A percentile compares a stretch with the other conserved stretches of the same genome.
phyloP scores from a whole-genome alignment of 2,329 filamentous ascomycete genomes.

The Didymella pinodella region DNA sequence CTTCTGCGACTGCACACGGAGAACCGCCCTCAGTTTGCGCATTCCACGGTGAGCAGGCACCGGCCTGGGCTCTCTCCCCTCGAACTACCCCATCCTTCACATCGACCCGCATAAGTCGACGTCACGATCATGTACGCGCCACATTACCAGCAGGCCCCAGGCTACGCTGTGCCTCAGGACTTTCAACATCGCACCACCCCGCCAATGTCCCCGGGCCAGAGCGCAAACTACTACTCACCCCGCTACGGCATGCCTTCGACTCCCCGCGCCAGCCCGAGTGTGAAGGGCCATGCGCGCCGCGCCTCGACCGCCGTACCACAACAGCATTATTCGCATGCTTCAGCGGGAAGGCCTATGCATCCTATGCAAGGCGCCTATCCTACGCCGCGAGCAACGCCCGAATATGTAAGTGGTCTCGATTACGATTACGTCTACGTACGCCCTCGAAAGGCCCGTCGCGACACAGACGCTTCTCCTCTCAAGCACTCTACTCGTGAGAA shows the following conservation, averaged over 20 bases:
- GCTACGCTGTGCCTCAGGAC: slow-evolving; percentile 50
- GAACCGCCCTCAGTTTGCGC: slow-evolving; percentile 41
- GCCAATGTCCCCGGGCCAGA: slow-evolving; percentile 58
- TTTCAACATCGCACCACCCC: slow-evolving; percentile 45
- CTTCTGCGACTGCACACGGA: slow-evolving; percentile 31
- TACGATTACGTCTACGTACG: slow-evolving; percentile 59
- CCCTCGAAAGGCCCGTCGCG: slow-evolving; percentile 52
- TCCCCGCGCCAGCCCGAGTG: slow-evolving; percentile 56
- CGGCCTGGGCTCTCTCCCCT: slow-evolving; percentile 36
- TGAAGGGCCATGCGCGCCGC: slow-evolving; percentile 61
- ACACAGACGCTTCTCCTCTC: slow-evolving; percentile 50
- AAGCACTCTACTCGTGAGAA: slow-evolving; percentile 54
- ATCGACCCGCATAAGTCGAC: slow-evolving; percentile 12
- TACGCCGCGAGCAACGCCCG: slow-evolving; percentile 64
- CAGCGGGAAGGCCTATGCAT: slow-evolving; percentile 50
- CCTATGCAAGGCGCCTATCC: slow-evolving; percentile 55
- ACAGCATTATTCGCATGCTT: slow-evolving; percentile 54
- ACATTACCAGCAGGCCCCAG: slow-evolving; percentile 47
- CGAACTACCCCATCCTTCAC: slow-evolving; percentile 11
- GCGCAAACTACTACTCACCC: slow-evolving; percentile 61
- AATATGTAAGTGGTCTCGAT: slow-evolving; percentile 71
- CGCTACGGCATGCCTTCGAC: slow-evolving; percentile 59
- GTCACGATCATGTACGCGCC: slow-evolving; percentile 39
- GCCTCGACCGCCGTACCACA: slow-evolving; percentile 59
- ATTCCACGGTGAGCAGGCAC: slow-evolving; percentile 47